A percentile compares a stretch with the other conserved stretches of the same genome.
Conservation (phyloP, 768 basidiomycete species). For the Amyloporia xantha region DNA sequence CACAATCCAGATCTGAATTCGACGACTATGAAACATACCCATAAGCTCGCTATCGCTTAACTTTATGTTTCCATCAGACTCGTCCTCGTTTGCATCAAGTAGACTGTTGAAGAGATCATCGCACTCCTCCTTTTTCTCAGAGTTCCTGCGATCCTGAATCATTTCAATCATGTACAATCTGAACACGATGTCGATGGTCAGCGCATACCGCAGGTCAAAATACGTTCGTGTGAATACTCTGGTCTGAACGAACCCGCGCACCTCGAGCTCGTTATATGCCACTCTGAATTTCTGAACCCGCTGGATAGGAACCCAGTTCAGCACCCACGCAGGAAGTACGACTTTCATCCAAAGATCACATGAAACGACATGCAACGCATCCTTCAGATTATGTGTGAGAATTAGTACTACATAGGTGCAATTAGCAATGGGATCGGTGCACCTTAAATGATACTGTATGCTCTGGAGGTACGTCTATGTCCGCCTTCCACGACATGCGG, state of each 20-base stretch:
- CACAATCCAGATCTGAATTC: too few relatives aligned
- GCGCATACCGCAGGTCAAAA: background rate
- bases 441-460: slow-evolving; percentile 31
- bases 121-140: slow-evolving; percentile 32
- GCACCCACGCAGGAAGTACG: slow-evolving; percentile 21
- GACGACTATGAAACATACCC: slow-evolving; percentile 15
- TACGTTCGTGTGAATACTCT: too few relatives aligned
- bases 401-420: too few relatives aligned
- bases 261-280: slow-evolving; percentile 25
- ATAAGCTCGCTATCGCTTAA: slow-evolving; percentile 39
- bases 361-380: slow-evolving; percentile 25
- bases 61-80: slow-evolving; percentile 19
- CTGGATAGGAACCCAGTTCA: slow-evolving; percentile 17
- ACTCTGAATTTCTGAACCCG: slow-evolving; percentile 15
- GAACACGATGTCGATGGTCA: background rate
- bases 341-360: slow-evolving; percentile 21
- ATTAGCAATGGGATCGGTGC: background rate
- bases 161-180: slow-evolving; percentile 44
- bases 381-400: slow-evolving; percentile 18
- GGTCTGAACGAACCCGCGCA: too few relatives aligned
- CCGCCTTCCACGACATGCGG: slow-evolving; percentile 42
- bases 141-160: slow-evolving; percentile 37
- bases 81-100: slow-evolving; percentile 40
- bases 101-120: slow-evolving; percentile 49
- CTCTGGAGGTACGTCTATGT: slow-evolving; percentile 32